phyloP scores from a whole-genome alignment of 1,284 basidiomycete species.

The Rhodotorula sp. region DNA sequence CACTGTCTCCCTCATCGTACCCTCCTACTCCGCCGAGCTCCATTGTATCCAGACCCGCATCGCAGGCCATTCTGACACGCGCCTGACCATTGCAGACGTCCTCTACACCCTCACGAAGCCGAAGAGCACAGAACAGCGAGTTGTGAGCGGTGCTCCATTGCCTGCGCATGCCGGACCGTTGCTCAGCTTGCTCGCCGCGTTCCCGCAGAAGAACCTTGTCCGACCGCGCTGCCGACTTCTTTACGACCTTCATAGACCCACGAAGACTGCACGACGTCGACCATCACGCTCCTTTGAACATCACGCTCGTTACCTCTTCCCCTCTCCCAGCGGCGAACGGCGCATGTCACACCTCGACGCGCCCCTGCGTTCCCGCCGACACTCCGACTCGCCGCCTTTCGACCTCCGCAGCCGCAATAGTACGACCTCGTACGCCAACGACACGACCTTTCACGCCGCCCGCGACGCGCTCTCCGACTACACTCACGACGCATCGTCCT shows the following conservation, averaged over 20 bases:
- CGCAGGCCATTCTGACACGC: neutral
- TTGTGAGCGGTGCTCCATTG: too few species aligned
- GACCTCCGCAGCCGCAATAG: neutral
- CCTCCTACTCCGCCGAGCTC: neutral
- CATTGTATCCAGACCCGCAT: neutral
- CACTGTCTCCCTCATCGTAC: neutral
- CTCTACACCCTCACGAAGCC: neutral
- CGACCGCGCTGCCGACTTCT: too few species aligned
- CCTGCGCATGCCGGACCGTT: neutral
- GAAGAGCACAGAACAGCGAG: too few species aligned
- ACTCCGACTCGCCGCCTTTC: constrained; percentile 8
- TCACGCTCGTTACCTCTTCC: neutral
- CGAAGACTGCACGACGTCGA: neutral
- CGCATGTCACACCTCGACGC: constrained; percentile 34
- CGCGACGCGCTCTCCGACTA: constrained; percentile 1
- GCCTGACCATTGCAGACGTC: neutral
- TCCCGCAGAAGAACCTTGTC: neutral
- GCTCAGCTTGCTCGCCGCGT: neutral
- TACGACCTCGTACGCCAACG: neutral
- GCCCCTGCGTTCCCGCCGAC: constrained; percentile 18
- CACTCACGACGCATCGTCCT: neutral
- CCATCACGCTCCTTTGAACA: neutral
- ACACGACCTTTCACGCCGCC: neutral
- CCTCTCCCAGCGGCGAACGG: neutral
- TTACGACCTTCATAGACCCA: neutral